Evolutionary conservation across 2,329 filamentous ascomycete species (phyloP).

Genomic region (Bipolaris gigantea): DNA sequence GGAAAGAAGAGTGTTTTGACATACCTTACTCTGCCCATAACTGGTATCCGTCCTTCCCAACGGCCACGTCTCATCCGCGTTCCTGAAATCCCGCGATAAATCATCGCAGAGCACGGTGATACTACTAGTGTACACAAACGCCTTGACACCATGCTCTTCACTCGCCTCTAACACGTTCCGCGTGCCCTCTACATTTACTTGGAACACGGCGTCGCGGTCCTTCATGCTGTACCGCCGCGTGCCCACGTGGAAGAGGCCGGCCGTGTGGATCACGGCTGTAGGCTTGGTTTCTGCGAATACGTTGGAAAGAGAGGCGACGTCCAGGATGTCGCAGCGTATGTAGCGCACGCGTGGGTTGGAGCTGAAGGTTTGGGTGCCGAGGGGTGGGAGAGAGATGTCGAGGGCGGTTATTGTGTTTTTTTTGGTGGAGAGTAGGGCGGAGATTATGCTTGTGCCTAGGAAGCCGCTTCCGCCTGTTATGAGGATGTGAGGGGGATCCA

Average conservation of each 20-base stretch:
- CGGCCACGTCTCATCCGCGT: slow-evolving; percentile 83
- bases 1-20: neutral
- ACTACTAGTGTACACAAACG: slow-evolving; percentile 87
- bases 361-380: slow-evolving; percentile 30
- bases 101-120: slow-evolving; percentile 87
- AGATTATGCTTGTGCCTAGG: slow-evolving; percentile 48
- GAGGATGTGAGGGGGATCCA: slow-evolving; percentile 41
- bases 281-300: slow-evolving; percentile 68
- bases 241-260: slow-evolving; percentile 54
- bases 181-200: slow-evolving; percentile 89
- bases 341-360: slow-evolving; percentile 32
- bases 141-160: slow-evolving; percentile 69
- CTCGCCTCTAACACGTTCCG: slow-evolving; percentile 74
- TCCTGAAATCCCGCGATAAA: slow-evolving; percentile 68
- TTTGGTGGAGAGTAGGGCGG: slow-evolving; percentile 43
- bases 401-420: slow-evolving; percentile 47
- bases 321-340: slow-evolving; percentile 47
- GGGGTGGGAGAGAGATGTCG: slow-evolving; percentile 42
- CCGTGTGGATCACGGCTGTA: slow-evolving; percentile 88
- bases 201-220: slow-evolving; percentile 61
- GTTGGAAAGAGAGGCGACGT: slow-evolving; percentile 35
- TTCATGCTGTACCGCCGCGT: slow-evolving; percentile 45
- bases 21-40: slow-evolving; percentile 88
- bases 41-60: slow-evolving; percentile 71
- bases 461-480: slow-evolving; percentile 55